A percentile compares a stretch with the other conserved stretches of the same genome.
Evolutionary conservation across 2,329 filamentous ascomycete genomes (phyloP).

Genomic region (Sporothrix dimorphospora): DNA sequence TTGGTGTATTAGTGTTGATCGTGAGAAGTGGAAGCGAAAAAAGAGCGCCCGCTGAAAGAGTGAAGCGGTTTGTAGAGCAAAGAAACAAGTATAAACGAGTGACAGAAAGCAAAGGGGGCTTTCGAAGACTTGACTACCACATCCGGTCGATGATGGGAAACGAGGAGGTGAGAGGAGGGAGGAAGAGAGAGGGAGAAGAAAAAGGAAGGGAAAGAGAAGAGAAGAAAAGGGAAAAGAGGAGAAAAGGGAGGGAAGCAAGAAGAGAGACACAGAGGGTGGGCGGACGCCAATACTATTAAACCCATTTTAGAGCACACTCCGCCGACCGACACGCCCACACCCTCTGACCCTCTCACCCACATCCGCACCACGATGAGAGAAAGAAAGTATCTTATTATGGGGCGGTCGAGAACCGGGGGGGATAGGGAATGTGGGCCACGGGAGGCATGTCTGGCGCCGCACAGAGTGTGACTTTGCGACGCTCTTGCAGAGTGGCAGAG

Average conservation of each 20-base stretch:
- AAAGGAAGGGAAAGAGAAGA: conserved; percentile 40
- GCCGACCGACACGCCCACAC: not conserved
- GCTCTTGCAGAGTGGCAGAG: not conserved
- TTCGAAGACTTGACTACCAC: conserved; percentile 55
- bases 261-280: conserved; percentile 18
- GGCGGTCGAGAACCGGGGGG: conserved; percentile 10
- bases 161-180: conserved; percentile 45
- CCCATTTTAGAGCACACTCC: conserved; percentile 14
- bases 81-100: conserved; percentile 49
- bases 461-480: not conserved
- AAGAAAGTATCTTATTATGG: not conserved
- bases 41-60: conserved; percentile 79
- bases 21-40: conserved; percentile 30
- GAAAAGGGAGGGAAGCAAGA: conserved; percentile 12
- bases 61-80: conserved; percentile 67
- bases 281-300: conserved; percentile 27
- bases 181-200: conserved; percentile 43
- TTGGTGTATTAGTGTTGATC: conserved; percentile 36
- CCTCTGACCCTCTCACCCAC: conserved; percentile 1
- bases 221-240: conserved; percentile 16
- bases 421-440: conserved; percentile 4
- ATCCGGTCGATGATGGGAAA: conserved; percentile 50
- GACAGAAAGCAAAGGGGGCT: conserved; percentile 53
- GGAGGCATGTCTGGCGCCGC: conserved; percentile 17
- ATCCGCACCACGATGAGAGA: not conserved